Base-by-base conservation (phyloP, 192 early-diverging fungal species). In the Backusella tarrabulga region DNA sequence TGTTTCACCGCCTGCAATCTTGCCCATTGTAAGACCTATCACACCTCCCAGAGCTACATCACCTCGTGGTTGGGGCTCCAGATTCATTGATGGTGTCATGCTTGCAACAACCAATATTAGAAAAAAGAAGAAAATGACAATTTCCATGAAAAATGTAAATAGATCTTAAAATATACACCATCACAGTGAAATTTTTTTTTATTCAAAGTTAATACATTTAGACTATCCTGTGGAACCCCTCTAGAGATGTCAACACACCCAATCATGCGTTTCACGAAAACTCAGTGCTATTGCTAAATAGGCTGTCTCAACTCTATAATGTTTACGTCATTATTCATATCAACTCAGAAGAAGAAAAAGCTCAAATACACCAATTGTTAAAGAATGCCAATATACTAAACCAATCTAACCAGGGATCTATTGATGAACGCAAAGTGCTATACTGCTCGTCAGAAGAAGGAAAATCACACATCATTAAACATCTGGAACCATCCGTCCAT, bases 171-270 rank as follows among this genome's bases (percentile, higher is more conserved):
- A 50, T 50, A 50, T 63, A 29, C 23, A 63, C 17, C 36, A 26
- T 40, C 21, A 9, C 19, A 23, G 14, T 12, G 1, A 14, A 17
- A 34, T 71, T 44, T 26, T 46, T 14, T 26, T 21, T 38, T 42
- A 70, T 36, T 34, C 32, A 26, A 60, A 42, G 54, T 15, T 40
- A 66, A 50, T 69, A 50, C 46, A 14, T 46, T 3, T 84, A 94
- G 93, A 88, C 91, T 12, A 83, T 95, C 52, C 77, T 95, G 54
- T 93, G 93, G 92, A 93, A 93, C 75, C 92, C 92, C 17, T 91
- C 90, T 1, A 83, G 87, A n/a, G 90, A 92, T 77, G 90, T 91
- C 9, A 79, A 83, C 42, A 80, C 81, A 14, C 92, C 92, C 34
- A 95, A 89, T 72, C 88, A 90, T 78, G 93, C 91, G 21, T 95